Base-by-base conservation (phyloP, 1,139 yeast species). In the Hanseniaspora sp. region DNA sequence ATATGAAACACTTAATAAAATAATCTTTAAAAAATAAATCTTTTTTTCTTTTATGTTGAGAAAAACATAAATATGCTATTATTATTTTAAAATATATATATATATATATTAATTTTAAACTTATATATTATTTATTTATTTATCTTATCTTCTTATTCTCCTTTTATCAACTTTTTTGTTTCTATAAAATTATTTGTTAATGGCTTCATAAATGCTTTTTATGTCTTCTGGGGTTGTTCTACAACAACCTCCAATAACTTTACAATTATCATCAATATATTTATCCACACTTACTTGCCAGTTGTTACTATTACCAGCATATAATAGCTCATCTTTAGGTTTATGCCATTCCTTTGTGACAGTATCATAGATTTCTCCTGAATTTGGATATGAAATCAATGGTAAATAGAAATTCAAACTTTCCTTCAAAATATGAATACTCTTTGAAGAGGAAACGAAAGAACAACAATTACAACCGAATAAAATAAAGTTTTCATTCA, bases 401-500 rank as follows among this genome's bases (percentile, higher is more conserved):
- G 53, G 53, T 7, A 53, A 12, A 15, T 53, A 43, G 15, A 45
- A 41, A 2, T 64, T 63, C 15, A 63, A 39, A 17, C 62, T 52
- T 0, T 56, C 39, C 30, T 58, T 55, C 34, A 64, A 48, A 34
- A 59, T 59, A 8, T 55, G 55, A 8, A 57, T 56, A 37, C 63
- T 63, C 9, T 55, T 56, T 13, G 57, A 54, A 2, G 65, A 60
- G 18, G 61, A 55, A 39, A 60, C 59, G 56, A 59, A 63, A 43
- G 64, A 60, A 7, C 62, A 62, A 52, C 68, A 64, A 52, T 64
- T 64, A 23, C 61, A 61, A 6, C 68, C 68, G 45, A 63, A 61
- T 29, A 58, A 12, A 38, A 57, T 35, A 7, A 40, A 31, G 77
- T 79, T 56, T 71, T 71, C 64, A 18, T 54, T 54, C 68, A 69